Evolutionary conservation across 1,284 basidiomycete genomes (phyloP), one percentile per base, ranked within the genome.

Genomic region (Apiotrichum gracile): DNA sequence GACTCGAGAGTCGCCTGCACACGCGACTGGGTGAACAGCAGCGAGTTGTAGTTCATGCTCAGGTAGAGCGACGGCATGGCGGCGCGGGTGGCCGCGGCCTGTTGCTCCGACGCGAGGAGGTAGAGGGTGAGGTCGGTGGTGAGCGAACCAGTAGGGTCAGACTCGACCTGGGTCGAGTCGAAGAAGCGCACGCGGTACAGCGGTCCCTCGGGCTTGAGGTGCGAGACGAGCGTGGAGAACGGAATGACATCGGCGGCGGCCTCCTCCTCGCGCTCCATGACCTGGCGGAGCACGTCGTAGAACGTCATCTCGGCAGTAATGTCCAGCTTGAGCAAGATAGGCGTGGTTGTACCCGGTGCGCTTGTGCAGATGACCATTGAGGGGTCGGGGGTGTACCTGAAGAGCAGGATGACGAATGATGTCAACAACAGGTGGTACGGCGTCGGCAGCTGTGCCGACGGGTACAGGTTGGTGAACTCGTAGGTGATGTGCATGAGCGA

Each of bases 101-200:
- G 85, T 78, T 25, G 83, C 82, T 57, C 88, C 79, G 72, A 87
- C 83, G 64, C 67, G 5, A 71, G 76, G 48, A 81, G 71, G 68
- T 78, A 81, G 58, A 98, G 78, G 14, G 93, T 97, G 53, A 97
- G 80, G 75, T 99, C 96, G 25, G 92, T 90, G 10, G 89, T 91
- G 47, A 90, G 77, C 61, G 84, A 86, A 1, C 88, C 90, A 0
- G 85, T 84, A 27, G 82, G 81, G 58, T 93, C 83, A 65, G 88
- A 89, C 52, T 83, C 82, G 48, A 87, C 84, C 49, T 82, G 82
- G 7, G 83, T 73, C 37, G 70, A 72, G 59, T 97, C 94, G 70
- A 97, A 93, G 80, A 97, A 97, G 25, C 93, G 85, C 43, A 97
- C 92, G 38, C 92, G 83, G 78, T 97, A 98, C 34, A 98, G 76